A percentile compares a stretch with the other conserved stretches of the same genome.
phyloP scores from a whole-genome alignment of 2,329 filamentous ascomycete genomes.

The Capronia coronata region DNA sequence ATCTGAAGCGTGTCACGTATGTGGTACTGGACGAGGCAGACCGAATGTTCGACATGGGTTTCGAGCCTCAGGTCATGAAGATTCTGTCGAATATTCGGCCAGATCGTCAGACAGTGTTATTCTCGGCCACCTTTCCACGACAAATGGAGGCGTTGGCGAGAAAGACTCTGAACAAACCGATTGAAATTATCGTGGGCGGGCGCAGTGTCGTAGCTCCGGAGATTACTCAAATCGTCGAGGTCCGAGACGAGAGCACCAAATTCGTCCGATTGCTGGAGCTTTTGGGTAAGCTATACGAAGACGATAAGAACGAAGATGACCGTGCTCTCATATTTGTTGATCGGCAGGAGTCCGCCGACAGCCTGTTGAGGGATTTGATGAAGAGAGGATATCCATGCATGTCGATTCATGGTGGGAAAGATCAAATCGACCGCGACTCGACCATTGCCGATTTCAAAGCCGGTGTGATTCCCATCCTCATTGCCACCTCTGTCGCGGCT shows the following conservation, averaged over 20 bases:
- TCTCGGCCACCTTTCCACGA: conserved; percentile 91
- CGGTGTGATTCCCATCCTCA: conserved; percentile 79
- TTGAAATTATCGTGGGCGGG: conserved; percentile 89
- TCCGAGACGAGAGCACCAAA: conserved; percentile 74
- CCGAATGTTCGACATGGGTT: conserved; percentile 99
- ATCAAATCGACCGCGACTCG: conserved; percentile 86
- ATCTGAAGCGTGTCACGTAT: conserved; percentile 81
- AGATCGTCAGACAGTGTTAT: conserved; percentile 87
- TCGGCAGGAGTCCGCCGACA: conserved; percentile 82
- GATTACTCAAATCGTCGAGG: conserved; percentile 87
- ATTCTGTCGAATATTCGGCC: conserved; percentile 88
- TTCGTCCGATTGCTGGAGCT: conserved; percentile 78
- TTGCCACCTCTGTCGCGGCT: conserved; percentile 92
- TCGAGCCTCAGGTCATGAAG: conserved; percentile 96
- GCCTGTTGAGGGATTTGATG: conserved; percentile 68
- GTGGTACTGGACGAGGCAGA: conserved; percentile 95
- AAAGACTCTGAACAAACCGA: conserved; percentile 75
- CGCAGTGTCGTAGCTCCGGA: conserved; percentile 61
- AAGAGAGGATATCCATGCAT: conserved; percentile 83
- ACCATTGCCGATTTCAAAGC: conserved; percentile 91
- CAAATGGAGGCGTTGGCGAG: conserved; percentile 87
- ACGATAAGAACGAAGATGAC: conserved; percentile 75
- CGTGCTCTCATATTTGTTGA: conserved; percentile 88
- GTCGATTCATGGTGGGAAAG: conserved; percentile 89
- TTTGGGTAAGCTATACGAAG: conserved; percentile 70